These are phyloP conservation scores for Carpinus fangiana DNA, from an alignment of 306 rosid species.

Conservation along the genomic window DNA sequence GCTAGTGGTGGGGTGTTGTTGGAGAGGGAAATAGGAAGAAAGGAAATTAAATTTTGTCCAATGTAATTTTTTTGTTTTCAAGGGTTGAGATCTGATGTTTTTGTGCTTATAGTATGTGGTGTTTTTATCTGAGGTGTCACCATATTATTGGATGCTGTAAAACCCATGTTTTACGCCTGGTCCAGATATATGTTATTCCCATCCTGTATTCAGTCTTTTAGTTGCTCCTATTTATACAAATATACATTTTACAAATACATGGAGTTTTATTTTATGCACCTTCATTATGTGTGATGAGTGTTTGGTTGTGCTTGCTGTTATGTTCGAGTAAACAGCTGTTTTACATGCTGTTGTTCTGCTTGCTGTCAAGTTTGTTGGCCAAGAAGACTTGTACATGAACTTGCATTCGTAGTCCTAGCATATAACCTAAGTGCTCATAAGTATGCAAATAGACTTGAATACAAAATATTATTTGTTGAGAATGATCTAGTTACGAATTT, in stretches of 20 bases:
- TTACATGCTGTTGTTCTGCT: background rate
- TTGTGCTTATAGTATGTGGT: no score
- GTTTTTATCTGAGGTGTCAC: no score
- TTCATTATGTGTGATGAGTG: background rate
- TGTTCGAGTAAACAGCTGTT: background rate
- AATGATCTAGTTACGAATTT: constrained; percentile 10
- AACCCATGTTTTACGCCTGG: no score
- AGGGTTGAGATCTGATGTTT: no score
- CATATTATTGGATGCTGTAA: no score
- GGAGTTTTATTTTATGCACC: background rate
- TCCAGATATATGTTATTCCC: no score
- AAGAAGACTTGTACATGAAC: background rate
- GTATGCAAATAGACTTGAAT: background rate
- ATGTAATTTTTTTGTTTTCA: no score
- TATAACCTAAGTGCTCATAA: background rate
- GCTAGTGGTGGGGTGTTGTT: no score
- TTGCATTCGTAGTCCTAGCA: background rate
- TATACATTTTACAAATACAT: background rate
- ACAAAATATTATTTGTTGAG: background rate
- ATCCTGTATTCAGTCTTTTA: background rate
- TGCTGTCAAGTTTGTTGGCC: background rate
- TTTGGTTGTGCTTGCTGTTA: background rate
- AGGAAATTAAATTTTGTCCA: no score
- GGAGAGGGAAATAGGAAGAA: no score
- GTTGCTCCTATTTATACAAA: background rate